Conservation (phyloP, 1,284 basidiomycete species). For the Sparassis latifolia region DNA sequence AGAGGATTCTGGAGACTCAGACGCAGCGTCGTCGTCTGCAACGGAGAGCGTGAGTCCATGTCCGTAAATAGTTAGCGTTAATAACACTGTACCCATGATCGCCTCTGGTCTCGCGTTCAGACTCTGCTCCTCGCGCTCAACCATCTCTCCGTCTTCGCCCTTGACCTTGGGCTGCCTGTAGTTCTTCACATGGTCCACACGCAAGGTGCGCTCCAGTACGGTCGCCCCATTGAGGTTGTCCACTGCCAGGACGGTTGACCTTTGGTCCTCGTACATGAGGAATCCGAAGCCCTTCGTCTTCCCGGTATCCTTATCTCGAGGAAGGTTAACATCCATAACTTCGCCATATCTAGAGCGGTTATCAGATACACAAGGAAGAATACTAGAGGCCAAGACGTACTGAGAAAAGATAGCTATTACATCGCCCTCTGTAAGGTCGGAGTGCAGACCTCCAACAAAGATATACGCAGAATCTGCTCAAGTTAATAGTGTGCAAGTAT, state of each 20-base stretch:
- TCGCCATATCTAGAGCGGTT: constrained; percentile 77
- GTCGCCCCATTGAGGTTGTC: constrained; percentile 97
- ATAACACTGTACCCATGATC: constrained; percentile 47
- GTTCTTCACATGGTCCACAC: constrained; percentile 92
- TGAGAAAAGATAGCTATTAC: constrained; percentile 98
- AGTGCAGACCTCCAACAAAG: constrained; percentile 82
- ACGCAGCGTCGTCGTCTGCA: constrained; percentile 45
- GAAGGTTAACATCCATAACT: constrained; percentile 91
- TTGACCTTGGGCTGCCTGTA: constrained; percentile 86
- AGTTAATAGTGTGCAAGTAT: not conserved
- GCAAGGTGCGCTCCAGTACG: constrained; percentile 79
- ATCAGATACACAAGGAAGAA: not conserved
- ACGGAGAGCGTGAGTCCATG: not conserved
- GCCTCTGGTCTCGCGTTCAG: constrained; percentile 79
- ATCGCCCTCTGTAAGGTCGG: constrained; percentile 93
- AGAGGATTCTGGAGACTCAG: constrained; percentile 61
- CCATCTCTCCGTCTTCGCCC: constrained; percentile 82
- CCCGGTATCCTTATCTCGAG: constrained; percentile 86
- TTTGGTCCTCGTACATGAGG: constrained; percentile 98
- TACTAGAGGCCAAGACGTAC: constrained; percentile 39
- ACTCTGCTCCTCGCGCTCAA: constrained; percentile 80
- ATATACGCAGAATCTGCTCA: constrained; percentile 87
- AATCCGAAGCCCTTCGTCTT: constrained; percentile 92
- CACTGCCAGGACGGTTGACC: constrained; percentile 92
- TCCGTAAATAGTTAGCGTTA: not conserved